Evolutionary conservation across 2,329 filamentous ascomycete genomes (phyloP).

Genomic region (Nectriaceae sp.): DNA sequence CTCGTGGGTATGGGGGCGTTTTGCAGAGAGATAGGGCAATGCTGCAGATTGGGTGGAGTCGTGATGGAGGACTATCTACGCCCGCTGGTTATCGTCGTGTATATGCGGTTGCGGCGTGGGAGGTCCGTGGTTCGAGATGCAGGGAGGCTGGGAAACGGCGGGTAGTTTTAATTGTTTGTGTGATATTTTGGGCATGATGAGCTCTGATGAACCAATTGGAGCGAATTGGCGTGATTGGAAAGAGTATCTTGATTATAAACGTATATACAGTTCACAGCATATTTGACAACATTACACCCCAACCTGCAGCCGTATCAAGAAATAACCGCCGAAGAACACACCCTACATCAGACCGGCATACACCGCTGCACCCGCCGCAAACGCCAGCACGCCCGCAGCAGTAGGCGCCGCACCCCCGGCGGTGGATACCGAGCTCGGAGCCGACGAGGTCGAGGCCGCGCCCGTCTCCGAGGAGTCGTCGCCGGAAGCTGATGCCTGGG

Average conservation of each 20-base stretch:
- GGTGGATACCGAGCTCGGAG: conserved; percentile 17
- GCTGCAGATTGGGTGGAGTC: background rate
- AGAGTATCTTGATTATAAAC: no score
- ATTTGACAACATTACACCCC: no score
- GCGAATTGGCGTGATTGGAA: no score
- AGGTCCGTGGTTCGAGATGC: no score
- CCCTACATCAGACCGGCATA: conserved; percentile 29
- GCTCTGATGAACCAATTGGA: no score
- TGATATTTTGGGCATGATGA: no score
- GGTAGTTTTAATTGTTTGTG: no score
- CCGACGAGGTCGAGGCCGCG: conserved; percentile 14
- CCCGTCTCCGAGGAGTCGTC: conserved; percentile 10
- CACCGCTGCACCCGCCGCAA: conserved; percentile 31
- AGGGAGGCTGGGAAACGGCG: no score
- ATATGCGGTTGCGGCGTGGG: background rate
- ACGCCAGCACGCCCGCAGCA: conserved; percentile 25
- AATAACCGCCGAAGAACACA: background rate
- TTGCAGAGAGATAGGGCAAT: background rate
- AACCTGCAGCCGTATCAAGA: background rate
- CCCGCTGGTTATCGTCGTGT: conserved; percentile 1
- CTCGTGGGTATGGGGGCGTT: background rate
- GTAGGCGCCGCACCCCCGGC: conserved; percentile 26
- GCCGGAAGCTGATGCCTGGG: conserved; percentile 16
- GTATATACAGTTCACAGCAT: no score
- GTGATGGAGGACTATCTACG: background rate